Evolutionary conservation across 2,329 filamentous ascomycete genomes (phyloP).

Genomic region (Penicillium sp.): DNA sequence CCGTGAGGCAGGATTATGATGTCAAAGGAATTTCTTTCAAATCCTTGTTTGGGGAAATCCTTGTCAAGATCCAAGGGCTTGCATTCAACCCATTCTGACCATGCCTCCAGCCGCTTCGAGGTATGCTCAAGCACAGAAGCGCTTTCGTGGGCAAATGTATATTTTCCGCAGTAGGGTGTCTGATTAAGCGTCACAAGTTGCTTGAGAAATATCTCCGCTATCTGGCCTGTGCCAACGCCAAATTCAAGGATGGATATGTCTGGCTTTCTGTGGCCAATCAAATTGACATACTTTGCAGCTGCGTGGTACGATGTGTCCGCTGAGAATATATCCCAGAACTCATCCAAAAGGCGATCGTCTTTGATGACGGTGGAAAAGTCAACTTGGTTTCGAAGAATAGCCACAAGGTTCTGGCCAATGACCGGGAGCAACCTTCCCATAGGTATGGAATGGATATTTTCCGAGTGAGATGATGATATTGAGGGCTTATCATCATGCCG

Average conservation of each 20-base stretch:
- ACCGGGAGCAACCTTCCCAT: constrained; percentile 8
- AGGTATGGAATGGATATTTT: not conserved
- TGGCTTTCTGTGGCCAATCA: constrained; percentile 24
- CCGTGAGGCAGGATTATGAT: constrained; percentile 18
- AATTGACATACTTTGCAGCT: constrained; percentile 12
- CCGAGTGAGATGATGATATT: not conserved
- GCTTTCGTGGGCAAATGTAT: constrained; percentile 14
- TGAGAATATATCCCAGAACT: constrained; percentile 3
- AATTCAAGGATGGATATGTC: constrained; percentile 25
- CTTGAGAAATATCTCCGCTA: constrained; percentile 11
- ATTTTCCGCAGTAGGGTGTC: constrained; percentile 11
- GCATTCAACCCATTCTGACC: constrained; percentile 8
- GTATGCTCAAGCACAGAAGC: not conserved
- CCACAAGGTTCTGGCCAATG: constrained; percentile 12
- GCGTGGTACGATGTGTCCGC: constrained; percentile 3
- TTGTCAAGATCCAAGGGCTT: constrained; percentile 10
- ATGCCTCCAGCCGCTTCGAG: constrained; percentile 2
- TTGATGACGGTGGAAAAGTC: not conserved
- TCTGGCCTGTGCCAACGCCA: constrained; percentile 14
- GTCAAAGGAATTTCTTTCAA: constrained; percentile 11
- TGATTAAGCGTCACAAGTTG: not conserved
- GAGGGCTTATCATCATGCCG: not conserved
- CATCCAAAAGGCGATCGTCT: not conserved
- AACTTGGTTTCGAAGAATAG: constrained; percentile 2
- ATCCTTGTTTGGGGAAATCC: constrained; percentile 1